Evolutionary conservation across 805 yeast genomes (phyloP), one percentile per base, ranked within the genome.

Genomic region (Cyberlindnera maritima): DNA sequence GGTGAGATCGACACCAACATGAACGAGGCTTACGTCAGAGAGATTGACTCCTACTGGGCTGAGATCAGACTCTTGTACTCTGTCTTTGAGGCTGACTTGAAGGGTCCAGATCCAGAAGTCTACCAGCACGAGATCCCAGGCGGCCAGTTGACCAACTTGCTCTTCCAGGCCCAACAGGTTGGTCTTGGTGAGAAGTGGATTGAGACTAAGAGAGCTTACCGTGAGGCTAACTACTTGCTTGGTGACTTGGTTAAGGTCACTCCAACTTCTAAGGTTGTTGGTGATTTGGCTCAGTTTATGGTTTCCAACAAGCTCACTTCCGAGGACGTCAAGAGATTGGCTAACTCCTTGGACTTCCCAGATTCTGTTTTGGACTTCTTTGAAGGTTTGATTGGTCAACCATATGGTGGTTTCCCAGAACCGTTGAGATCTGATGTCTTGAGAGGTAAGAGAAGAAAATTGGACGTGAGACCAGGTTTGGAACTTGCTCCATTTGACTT

Each of bases 371-470:
- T 94, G 67, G 99, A 94, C 71, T 94, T 94, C 81, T 90, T 94
- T 79, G 96, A 94, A 76, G 99, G 99, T 61, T 79, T 94, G 67
- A 94, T 94, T 88, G 99, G 99, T 66, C 94, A 94, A 57, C 99
- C 99, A 63, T 89, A 88, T 66, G 99, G 99, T 58, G 99, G 99
- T 9, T 94, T 94, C 96, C 99, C 99, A 50, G 99, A 94, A 73
- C 99, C 99, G 34, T 77, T 94, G 70, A 84, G 99, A 73, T 77
- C 96, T 34, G 88, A 91, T 68, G 79, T 94, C 53, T 81, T 94
- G 63, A 81, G 83, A 62, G 95, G 91, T 67, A 90, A 90, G 83
- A 86, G 99, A 74, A 83, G 87, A 72, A 89, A 89, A 72, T 80
- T 94, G 70, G 80, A 82, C 52, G 72, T 76, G 57, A 84, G 99